These are phyloP conservation scores for Colletotrichum neosansevieriae DNA, from an alignment of 2,329 filamentous ascomycete genomes.

Conservation along the genomic window DNA sequence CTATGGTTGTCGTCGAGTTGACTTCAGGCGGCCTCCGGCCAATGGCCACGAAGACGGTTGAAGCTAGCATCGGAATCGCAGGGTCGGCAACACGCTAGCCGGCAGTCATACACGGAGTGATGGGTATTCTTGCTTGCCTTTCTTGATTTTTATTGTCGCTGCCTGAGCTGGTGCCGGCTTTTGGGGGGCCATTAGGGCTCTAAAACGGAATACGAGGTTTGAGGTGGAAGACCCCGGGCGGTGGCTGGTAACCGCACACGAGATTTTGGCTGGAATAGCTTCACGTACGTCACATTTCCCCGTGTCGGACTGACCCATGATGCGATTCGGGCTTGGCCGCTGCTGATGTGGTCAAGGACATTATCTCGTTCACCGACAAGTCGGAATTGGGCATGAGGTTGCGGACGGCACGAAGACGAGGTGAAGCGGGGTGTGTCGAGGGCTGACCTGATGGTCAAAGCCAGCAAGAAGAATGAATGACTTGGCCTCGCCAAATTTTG, in stretches of 20 bases:
- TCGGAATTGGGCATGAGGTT: constrained; percentile 4
- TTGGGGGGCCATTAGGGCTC: constrained; percentile 7
- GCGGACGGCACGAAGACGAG: neutral
- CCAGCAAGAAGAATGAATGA: neutral
- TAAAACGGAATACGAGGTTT: constrained; percentile 31
- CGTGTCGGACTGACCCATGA: constrained; percentile 17
- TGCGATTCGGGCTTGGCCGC: constrained; percentile 15
- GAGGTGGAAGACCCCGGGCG: constrained; percentile 12
- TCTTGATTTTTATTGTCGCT: constrained; percentile 30
- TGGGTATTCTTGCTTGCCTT: neutral
- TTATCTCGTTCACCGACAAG: constrained; percentile 18
- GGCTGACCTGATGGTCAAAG: neutral
- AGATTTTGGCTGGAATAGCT: constrained; percentile 24
- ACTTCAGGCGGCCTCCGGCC: neutral
- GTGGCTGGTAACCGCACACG: constrained; percentile 22
- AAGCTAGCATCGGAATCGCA: constrained; percentile 4
- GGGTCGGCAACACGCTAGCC: constrained; percentile 18
- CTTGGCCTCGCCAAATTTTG: neutral
- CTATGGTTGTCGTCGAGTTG: constrained; percentile 13
- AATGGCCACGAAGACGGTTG: constrained; percentile 1
- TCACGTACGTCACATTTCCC: constrained; percentile 32
- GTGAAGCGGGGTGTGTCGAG: neutral
- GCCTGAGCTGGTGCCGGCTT: constrained; percentile 23
- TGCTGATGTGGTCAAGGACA: constrained; percentile 5
- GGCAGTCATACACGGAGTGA: constrained; percentile 1